A percentile compares a stretch with the other conserved stretches of the same genome.
Evolutionary conservation across 2,329 filamentous ascomycete species (phyloP).

Genomic region (Stemphylium beticola): DNA sequence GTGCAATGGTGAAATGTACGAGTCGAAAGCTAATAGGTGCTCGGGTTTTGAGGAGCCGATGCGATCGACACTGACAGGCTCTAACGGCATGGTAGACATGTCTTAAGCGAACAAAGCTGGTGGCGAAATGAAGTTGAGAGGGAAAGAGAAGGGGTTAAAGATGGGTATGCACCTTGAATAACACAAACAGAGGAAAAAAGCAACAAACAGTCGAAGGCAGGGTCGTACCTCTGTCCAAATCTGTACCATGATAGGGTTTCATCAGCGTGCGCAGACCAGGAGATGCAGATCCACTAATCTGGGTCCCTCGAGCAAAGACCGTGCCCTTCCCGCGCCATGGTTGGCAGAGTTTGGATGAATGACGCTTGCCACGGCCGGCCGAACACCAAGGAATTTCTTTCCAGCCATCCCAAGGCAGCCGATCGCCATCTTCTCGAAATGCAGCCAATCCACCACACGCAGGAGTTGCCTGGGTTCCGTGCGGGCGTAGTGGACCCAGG

Average conservation of each 20-base stretch:
- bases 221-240: not conserved
- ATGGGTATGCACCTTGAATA: not conserved
- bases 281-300: slow-evolving; percentile 1
- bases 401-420: slow-evolving; percentile 1
- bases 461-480: slow-evolving; percentile 1
- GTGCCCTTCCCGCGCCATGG: slow-evolving; percentile 7
- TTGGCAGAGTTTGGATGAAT: slow-evolving; percentile 7
- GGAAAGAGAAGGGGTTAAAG: not conserved
- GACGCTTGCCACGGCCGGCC: slow-evolving; percentile 8
- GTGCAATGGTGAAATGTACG: slow-evolving; percentile 6
- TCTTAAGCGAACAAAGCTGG: too few species aligned
- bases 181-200: not conserved
- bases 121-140: too few species aligned
- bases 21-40: not conserved
- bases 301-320: slow-evolving; percentile 1
- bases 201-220: too few species aligned
- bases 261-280: not conserved
- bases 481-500: slow-evolving; percentile 6
- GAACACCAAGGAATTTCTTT: not conserved
- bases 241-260: not conserved
- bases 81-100: not conserved
- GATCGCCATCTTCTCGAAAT: too few species aligned
- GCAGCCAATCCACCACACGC: not conserved
- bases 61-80: slow-evolving; percentile 2
- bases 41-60: slow-evolving; percentile 17